A percentile compares a stretch with the other conserved stretches of the same genome.
phyloP scores from a whole-genome alignment of 306 rosid genomes.

The Cicer bijugum region DNA sequence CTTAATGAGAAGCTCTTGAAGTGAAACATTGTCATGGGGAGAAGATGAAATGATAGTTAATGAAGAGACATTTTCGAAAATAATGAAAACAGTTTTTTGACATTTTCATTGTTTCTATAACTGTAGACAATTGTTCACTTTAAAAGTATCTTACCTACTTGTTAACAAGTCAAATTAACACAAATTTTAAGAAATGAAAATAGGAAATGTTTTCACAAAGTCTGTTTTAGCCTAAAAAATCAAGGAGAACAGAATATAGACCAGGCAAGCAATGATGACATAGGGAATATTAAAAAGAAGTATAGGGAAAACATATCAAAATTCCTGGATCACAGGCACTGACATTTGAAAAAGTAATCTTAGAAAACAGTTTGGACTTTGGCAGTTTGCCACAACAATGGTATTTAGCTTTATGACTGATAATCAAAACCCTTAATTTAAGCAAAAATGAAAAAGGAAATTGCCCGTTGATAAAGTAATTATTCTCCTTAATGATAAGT shows the following conservation, averaged over 20 bases:
- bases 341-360: neutral
- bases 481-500: neutral
- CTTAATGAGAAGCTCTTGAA: too few relatives aligned
- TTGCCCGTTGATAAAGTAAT: neutral
- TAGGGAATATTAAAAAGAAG: neutral
- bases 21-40: too few relatives aligned
- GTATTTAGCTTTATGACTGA: neutral
- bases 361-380: neutral
- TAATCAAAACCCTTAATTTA: conserved; percentile 11
- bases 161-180: too few relatives aligned
- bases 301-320: neutral
- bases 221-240: neutral
- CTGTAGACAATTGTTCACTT: too few relatives aligned
- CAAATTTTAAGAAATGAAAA: too few relatives aligned
- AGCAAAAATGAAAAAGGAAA: neutral
- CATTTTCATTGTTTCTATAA: too few relatives aligned
- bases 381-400: conserved; percentile 8
- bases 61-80: too few relatives aligned
- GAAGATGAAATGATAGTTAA: too few relatives aligned
- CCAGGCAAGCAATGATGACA: neutral
- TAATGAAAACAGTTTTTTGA: too few relatives aligned
- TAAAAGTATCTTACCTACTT: too few relatives aligned
- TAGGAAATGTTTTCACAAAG: too few relatives aligned
- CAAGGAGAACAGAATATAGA: neutral
- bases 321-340: neutral